Percentiles rank a stretch among this genome's conserved stretches.
Conservation (phyloP, 306 rosid genomes). For the Alnus glutinosa region DNA sequence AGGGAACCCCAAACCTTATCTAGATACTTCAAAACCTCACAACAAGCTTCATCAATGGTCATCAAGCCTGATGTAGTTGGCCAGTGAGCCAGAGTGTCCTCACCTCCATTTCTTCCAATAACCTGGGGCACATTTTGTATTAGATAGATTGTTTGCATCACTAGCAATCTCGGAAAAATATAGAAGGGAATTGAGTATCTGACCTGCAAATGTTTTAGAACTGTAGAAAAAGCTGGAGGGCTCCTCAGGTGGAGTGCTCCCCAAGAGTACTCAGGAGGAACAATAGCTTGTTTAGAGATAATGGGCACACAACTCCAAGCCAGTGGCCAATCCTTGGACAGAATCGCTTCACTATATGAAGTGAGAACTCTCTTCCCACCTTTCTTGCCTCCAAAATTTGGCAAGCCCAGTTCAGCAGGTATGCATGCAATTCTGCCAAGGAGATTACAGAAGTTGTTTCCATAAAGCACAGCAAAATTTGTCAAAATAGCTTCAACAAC, state of each 20-base stretch:
- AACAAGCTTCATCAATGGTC: slow-evolving; percentile 83
- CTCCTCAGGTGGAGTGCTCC: slow-evolving; percentile 79
- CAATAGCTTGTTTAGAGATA: slow-evolving; percentile 58
- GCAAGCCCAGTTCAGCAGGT: slow-evolving; percentile 93
- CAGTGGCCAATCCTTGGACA: slow-evolving; percentile 88
- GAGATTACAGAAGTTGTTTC: slow-evolving; percentile 82
- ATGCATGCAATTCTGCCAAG: slow-evolving; percentile 83
- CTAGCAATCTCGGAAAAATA: slow-evolving; percentile 24
- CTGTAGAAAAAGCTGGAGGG: slow-evolving; percentile 79
- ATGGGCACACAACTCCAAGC: slow-evolving; percentile 98
- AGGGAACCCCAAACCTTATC: slow-evolving; percentile 82
- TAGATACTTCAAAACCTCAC: slow-evolving; percentile 82
- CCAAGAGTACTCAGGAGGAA: slow-evolving; percentile 96
- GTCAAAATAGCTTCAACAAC: slow-evolving; percentile 80
- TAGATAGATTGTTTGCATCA: slow-evolving; percentile 25
- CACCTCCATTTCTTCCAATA: slow-evolving; percentile 88
- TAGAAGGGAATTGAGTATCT: slow-evolving; percentile 18
- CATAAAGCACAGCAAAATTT: slow-evolving; percentile 78
- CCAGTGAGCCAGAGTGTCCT: slow-evolving; percentile 97
- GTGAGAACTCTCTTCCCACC: slow-evolving; percentile 86
- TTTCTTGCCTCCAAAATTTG: slow-evolving; percentile 55
- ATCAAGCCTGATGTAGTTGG: slow-evolving; percentile 73
- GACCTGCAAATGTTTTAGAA: slow-evolving; percentile 91
- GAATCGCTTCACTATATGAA: slow-evolving; percentile 80
- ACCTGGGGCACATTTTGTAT: slow-evolving; percentile 45